Conservation (phyloP, 164 flowering plant genomes). For the Vitis rotundifolia region DNA sequence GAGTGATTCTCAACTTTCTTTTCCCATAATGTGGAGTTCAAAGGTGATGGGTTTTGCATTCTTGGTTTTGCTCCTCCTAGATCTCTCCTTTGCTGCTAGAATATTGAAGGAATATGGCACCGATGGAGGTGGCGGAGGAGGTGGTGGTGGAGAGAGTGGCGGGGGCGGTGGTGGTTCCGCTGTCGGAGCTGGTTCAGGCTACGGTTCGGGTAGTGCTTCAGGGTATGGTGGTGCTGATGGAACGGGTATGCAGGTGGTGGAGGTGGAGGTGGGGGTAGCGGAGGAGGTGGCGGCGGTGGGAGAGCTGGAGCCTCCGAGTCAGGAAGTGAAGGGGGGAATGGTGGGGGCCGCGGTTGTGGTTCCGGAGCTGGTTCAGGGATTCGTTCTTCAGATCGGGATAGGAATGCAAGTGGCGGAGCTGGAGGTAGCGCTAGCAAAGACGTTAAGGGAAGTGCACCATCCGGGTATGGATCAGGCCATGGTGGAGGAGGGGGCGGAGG, state of each 20-base stretch:
- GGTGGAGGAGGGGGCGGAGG: too few relatives aligned
- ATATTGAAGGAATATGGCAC: background rate
- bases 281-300: constrained; percentile 10
- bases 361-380: too few relatives aligned
- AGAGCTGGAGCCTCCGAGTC: background rate
- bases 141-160: constrained; percentile 17
- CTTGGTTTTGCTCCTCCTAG: constrained; percentile 29
- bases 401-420: constrained; percentile 5
- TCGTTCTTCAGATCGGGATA: too few relatives aligned
- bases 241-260: constrained; percentile 9
- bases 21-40: constrained; percentile 14
- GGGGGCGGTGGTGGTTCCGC: constrained; percentile 13
- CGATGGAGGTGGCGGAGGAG: background rate
- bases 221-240: constrained; percentile 23
- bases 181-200: background rate
- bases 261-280: constrained; percentile 14
- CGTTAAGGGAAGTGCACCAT: too few relatives aligned
- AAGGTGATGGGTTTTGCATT: constrained; percentile 23
- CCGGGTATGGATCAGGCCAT: too few relatives aligned
- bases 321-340: too few relatives aligned
- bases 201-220: constrained; percentile 20
- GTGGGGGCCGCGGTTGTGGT: too few relatives aligned
- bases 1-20: background rate
- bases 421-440: background rate
- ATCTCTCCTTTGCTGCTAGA: constrained; percentile 31